Percentiles rank a stretch among this genome's conserved stretches.
Evolutionary conservation across 805 yeast species (phyloP).

Genomic region (Hagleromyces aurorensis): DNA sequence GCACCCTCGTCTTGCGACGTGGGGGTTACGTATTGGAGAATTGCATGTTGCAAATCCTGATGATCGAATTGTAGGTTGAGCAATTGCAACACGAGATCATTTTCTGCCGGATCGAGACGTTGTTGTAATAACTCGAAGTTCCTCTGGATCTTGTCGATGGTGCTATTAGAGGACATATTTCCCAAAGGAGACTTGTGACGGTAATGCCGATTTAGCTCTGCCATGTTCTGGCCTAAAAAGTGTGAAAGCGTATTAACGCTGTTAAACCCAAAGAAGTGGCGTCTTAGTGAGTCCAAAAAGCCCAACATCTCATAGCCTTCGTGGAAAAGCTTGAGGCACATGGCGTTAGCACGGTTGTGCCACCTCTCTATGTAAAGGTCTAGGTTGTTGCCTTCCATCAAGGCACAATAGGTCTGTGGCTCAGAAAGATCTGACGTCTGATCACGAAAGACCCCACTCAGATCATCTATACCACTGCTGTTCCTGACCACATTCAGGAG

Average conservation of each 20-base stretch:
- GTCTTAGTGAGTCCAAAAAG: constrained; percentile 44
- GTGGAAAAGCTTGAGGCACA: constrained; percentile 49
- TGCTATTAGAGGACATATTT: neutral
- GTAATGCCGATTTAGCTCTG: constrained; percentile 25
- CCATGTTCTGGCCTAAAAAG: constrained; percentile 19
- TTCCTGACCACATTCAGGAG: constrained; percentile 53
- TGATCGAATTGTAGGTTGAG: constrained; percentile 36
- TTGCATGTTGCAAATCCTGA: constrained; percentile 16
- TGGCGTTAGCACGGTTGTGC: constrained; percentile 57
- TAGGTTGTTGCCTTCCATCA: constrained; percentile 37
- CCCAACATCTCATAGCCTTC: constrained; percentile 49
- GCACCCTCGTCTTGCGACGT: constrained; percentile 49
- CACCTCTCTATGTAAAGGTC: constrained; percentile 50
- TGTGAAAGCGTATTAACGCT: constrained; percentile 22
- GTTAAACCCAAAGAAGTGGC: constrained; percentile 40
- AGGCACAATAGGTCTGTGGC: constrained; percentile 2
- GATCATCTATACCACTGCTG: constrained; percentile 21
- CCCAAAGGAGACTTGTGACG: constrained; percentile 14
- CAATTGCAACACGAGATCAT: constrained; percentile 22
- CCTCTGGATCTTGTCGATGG: constrained; percentile 25
- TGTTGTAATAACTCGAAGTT: constrained; percentile 17
- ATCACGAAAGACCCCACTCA: constrained; percentile 13
- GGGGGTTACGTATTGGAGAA: constrained; percentile 32
- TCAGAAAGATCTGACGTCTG: constrained; percentile 16
- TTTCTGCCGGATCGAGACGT: constrained; percentile 1